Percentiles rank a stretch among this genome's conserved stretches.
phyloP scores from a whole-genome alignment of 2,329 filamentous ascomycete species.

The Aspergillus flavus region DNA sequence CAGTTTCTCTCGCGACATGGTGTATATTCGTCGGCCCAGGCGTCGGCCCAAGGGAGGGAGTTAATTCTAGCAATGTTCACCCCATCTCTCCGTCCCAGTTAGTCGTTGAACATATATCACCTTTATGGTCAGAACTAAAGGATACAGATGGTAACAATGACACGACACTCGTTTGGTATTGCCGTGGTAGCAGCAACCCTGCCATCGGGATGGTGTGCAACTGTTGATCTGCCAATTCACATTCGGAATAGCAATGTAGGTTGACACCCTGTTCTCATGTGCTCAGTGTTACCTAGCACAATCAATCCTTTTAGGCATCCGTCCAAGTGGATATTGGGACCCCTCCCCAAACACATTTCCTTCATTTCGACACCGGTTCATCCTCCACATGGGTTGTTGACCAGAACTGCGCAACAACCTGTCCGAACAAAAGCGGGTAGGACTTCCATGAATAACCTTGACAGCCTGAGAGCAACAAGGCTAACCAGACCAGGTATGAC shows the following conservation, averaged over 20 bases:
- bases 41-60: no score
- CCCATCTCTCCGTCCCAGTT: no score
- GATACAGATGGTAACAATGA: background rate
- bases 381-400: background rate
- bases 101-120: no score
- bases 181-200: background rate
- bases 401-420: background rate
- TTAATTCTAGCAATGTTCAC: no score
- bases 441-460: no score
- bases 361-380: constrained; percentile 3
- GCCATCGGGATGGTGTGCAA: background rate
- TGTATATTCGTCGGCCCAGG: no score
- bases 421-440: background rate
- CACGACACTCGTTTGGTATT: background rate
- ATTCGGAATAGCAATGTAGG: background rate
- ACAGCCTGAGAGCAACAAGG: background rate
- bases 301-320: background rate
- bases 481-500: background rate
- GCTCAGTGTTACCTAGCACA: background rate
- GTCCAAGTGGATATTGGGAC: background rate
- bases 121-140: fast-evolving
- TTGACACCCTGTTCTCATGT: background rate
- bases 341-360: background rate
- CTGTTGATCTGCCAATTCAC: background rate
- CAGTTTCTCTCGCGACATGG: no score